These are phyloP conservation scores for Phytophthora fragariaefolia DNA, from an alignment of 352 stramenopile species.

Conservation along the genomic window DNA sequence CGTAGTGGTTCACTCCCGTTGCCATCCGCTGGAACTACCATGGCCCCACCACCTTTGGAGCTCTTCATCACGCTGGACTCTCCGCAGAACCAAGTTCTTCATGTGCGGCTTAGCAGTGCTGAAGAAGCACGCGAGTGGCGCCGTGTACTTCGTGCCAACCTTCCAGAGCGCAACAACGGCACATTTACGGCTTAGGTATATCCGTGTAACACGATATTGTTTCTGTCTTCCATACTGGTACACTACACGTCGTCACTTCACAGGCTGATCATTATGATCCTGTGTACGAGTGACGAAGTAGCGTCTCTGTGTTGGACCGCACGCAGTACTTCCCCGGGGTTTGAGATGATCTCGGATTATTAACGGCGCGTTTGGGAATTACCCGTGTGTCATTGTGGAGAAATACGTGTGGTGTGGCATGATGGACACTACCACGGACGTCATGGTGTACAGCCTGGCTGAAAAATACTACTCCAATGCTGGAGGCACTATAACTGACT, in stretches of 20 bases:
- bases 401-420: slow-evolving; percentile 1
- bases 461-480: slow-evolving; percentile 7
- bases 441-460: slow-evolving; percentile 8
- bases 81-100: slow-evolving; percentile 35
- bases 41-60: slow-evolving; percentile 31
- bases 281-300: background rate
- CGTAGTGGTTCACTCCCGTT: slow-evolving; percentile 23
- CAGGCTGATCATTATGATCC: background rate
- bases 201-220: slow-evolving; percentile 17
- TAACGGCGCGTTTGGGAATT: slow-evolving; percentile 1
- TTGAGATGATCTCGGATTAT: slow-evolving; percentile 11
- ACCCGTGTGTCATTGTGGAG: slow-evolving; percentile 10
- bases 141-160: slow-evolving; percentile 34
- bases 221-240: background rate
- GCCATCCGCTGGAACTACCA: slow-evolving; percentile 14
- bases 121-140: slow-evolving; percentile 50
- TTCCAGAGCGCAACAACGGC: slow-evolving; percentile 17
- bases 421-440: background rate
- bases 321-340: background rate
- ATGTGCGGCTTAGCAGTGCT: slow-evolving; percentile 26
- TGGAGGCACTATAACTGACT: background rate
- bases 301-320: slow-evolving; percentile 2
- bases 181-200: slow-evolving; percentile 24
- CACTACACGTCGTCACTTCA: no score
- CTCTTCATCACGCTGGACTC: slow-evolving; percentile 45